Conservation (phyloP, 2,329 filamentous ascomycete genomes). For the Parafenestella ontariensis region DNA sequence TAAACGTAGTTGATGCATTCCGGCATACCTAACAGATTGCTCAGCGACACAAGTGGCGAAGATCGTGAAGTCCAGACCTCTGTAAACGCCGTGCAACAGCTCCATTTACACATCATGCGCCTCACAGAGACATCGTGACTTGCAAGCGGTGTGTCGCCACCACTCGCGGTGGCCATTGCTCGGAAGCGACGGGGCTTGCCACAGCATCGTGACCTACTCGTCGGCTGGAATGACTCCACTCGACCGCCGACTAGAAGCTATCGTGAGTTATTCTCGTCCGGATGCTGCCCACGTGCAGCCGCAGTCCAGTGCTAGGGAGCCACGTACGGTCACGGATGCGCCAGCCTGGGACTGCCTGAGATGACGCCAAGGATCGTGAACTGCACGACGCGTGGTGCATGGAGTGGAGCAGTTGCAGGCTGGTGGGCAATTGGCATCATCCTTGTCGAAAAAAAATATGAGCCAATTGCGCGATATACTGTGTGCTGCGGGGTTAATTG, state of each 20-base stretch:
- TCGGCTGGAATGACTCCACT: slow-evolving; percentile 15
- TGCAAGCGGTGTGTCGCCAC: slow-evolving; percentile 34
- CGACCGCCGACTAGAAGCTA: neutral
- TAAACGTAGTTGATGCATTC: no score
- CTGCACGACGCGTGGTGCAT: slow-evolving; percentile 18
- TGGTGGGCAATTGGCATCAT: neutral
- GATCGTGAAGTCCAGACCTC: slow-evolving; percentile 21
- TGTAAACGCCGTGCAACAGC: slow-evolving; percentile 13
- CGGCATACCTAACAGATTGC: no score
- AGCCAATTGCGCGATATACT: slow-evolving; percentile 20
- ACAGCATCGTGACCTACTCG: slow-evolving; percentile 13
- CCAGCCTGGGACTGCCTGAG: slow-evolving; percentile 10
- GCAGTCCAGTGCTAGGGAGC: slow-evolving; percentile 30
- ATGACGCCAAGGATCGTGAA: slow-evolving; percentile 41
- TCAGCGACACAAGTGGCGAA: slow-evolving; percentile 20
- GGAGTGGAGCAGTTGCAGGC: neutral
- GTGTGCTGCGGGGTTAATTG: slow-evolving; percentile 13
- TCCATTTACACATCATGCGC: slow-evolving; percentile 2
- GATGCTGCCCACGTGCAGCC: slow-evolving; percentile 31
- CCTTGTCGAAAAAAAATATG: neutral
- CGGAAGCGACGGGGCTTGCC: slow-evolving; percentile 18
- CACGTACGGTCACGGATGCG: slow-evolving; percentile 34
- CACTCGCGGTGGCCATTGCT: slow-evolving; percentile 6
- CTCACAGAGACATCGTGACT: slow-evolving; percentile 31
- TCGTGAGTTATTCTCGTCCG: slow-evolving; percentile 14